Conservation (phyloP, 352 stramenopile species). For the Phytophthora pluvialis region DNA sequence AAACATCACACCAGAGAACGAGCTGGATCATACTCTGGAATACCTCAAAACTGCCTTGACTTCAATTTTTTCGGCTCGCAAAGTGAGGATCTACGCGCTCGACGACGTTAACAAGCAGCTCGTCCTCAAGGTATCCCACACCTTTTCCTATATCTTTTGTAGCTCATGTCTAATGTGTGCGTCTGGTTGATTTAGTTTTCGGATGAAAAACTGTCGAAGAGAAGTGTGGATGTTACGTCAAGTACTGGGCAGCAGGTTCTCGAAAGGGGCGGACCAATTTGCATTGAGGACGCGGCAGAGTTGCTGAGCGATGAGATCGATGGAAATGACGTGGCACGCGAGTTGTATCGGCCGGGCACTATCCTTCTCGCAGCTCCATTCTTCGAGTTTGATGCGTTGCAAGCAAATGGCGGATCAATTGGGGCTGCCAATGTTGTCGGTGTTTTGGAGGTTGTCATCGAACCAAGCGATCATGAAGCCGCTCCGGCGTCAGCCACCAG, state of each 20-base stretch:
- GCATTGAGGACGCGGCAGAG: conserved; percentile 25
- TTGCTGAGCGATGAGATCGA: conserved; percentile 22
- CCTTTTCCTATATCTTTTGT: background rate
- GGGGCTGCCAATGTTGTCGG: conserved; percentile 54
- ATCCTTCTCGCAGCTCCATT: conserved; percentile 59
- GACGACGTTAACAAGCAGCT: conserved; percentile 48
- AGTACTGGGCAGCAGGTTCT: conserved; percentile 49
- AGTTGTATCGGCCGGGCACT: conserved; percentile 50
- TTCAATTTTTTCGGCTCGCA: conserved; percentile 59
- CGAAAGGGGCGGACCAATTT: conserved; percentile 33
- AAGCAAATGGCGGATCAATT: conserved; percentile 18
- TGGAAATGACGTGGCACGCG: conserved; percentile 35
- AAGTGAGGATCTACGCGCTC: conserved; percentile 69
- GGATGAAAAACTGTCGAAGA: conserved; percentile 57
- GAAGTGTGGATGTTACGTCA: conserved; percentile 37
- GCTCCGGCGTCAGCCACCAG: conserved; percentile 30
- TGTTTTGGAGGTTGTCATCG: conserved; percentile 69
- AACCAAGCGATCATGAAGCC: conserved; percentile 20
- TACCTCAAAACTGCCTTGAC: conserved; percentile 65
- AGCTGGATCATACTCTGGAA: conserved; percentile 80
- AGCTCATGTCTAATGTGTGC: conserved; percentile 4
- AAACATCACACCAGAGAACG: conserved; percentile 78
- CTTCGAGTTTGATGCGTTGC: conserved; percentile 26
- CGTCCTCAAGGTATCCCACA: conserved; percentile 62
- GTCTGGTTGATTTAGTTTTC: conserved; percentile 51